Conservation (phyloP, 2,329 filamentous ascomycete species). For the Cercospora nicotianae region DNA sequence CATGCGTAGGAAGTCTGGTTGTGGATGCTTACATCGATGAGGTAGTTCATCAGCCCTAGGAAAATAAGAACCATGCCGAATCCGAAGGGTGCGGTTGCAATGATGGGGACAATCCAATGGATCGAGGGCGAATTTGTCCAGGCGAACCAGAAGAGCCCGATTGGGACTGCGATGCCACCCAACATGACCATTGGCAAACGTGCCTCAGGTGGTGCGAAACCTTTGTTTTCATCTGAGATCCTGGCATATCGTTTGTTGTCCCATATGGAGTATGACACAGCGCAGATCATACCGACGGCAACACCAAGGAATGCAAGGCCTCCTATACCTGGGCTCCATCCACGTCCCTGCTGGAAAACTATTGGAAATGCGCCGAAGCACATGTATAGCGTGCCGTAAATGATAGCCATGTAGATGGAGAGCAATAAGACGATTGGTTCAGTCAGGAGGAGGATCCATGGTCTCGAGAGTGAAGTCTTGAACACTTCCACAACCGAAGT, state of each 20-base stretch:
- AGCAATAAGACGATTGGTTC: slow-evolving; percentile 52
- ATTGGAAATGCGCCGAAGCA: slow-evolving; percentile 53
- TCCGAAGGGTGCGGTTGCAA: slow-evolving; percentile 55
- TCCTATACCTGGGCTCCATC: slow-evolving; percentile 60
- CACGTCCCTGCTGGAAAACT: slow-evolving; percentile 61
- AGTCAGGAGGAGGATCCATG: slow-evolving; percentile 62
- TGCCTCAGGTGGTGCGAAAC: slow-evolving; percentile 65
- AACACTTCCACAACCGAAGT: slow-evolving; percentile 45
- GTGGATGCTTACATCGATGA: too few relatives aligned
- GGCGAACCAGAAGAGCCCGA: slow-evolving; percentile 66
- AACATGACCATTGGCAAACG: slow-evolving; percentile 63
- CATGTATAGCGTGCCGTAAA: slow-evolving; percentile 51
- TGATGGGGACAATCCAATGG: slow-evolving; percentile 57
- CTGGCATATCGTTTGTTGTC: slow-evolving; percentile 56
- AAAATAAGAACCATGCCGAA: slow-evolving; percentile 66
- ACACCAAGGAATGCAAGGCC: slow-evolving; percentile 69
- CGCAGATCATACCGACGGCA: slow-evolving; percentile 63
- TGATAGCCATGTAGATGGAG: slow-evolving; percentile 50
- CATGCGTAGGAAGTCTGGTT: too few relatives aligned
- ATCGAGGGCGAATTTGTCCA: slow-evolving; percentile 62
- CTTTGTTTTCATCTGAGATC: slow-evolving; percentile 49
- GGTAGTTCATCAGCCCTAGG: slow-evolving; percentile 64
- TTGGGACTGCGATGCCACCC: slow-evolving; percentile 62
- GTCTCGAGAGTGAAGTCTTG: slow-evolving; percentile 59
- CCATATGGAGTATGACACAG: slow-evolving; percentile 56